A percentile compares a stretch with the other conserved stretches of the same genome.
These are phyloP conservation scores for Aspergillus hiratsukae DNA, from an alignment of 2,329 filamentous ascomycete species.

Conservation along the genomic window DNA sequence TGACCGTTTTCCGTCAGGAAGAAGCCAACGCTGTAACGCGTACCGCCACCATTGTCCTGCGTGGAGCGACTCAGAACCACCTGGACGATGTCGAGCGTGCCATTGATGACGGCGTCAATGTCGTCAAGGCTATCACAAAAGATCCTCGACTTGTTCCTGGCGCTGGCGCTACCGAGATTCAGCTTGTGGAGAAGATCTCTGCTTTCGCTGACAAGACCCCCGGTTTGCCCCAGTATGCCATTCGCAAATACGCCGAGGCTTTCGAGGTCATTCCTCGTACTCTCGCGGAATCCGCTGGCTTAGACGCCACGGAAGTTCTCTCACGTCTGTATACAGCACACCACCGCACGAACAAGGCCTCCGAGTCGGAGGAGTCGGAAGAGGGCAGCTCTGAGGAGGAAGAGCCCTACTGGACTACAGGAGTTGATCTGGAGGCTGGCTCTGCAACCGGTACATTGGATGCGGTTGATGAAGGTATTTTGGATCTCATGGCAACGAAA, in stretches of 20 bases:
- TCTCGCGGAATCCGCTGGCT: slow-evolving; percentile 86
- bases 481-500: slow-evolving; percentile 89
- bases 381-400: slow-evolving; percentile 50
- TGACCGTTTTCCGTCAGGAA: slow-evolving; percentile 97
- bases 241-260: slow-evolving; percentile 94
- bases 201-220: slow-evolving; percentile 88
- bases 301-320: slow-evolving; percentile 95
- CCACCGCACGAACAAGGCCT: slow-evolving; percentile 47
- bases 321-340: slow-evolving; percentile 91
- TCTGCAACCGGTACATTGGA: slow-evolving; percentile 78
- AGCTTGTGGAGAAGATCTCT: slow-evolving; percentile 88
- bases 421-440: slow-evolving; percentile 89
- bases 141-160: slow-evolving; percentile 88
- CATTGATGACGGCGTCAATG: slow-evolving; percentile 96
- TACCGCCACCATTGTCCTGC: slow-evolving; percentile 88
- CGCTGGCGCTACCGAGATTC: slow-evolving; percentile 89
- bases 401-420: slow-evolving; percentile 81
- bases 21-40: slow-evolving; percentile 71
- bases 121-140: slow-evolving; percentile 95
- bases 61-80: slow-evolving; percentile 96
- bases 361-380: slow-evolving; percentile 24
- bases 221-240: slow-evolving; percentile 90
- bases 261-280: slow-evolving; percentile 96
- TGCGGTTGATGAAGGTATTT: slow-evolving; percentile 79
- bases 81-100: slow-evolving; percentile 95